phyloP scores from a whole-genome alignment of 2,329 filamentous ascomycete species.

The Biscogniauxia sp. region DNA sequence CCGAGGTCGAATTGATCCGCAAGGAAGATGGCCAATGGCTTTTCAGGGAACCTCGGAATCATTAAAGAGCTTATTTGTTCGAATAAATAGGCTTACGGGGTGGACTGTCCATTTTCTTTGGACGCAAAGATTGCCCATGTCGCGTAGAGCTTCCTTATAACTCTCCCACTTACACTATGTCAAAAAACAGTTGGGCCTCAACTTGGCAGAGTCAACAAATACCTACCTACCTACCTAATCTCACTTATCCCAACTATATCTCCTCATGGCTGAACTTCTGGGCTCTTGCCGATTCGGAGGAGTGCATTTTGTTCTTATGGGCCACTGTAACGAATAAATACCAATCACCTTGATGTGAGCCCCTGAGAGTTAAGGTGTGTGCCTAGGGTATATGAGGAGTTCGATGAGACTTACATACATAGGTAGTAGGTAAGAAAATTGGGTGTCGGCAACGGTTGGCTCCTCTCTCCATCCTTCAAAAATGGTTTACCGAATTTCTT shows the following conservation, averaged over 20 bases:
- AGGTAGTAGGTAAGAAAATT: neutral
- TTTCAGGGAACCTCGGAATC: conserved; percentile 28
- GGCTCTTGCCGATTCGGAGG: too few species aligned
- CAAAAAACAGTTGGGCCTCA: neutral
- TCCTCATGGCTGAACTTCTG: too few species aligned
- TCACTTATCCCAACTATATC: neutral
- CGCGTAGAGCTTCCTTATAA: neutral
- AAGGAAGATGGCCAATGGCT: conserved; percentile 35
- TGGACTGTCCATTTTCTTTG: neutral
- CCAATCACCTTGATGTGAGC: neutral
- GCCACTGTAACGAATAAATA: neutral
- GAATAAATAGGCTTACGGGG: neutral
- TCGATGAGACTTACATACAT: neutral
- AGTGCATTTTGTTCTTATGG: too few species aligned
- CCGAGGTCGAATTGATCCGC: conserved; percentile 35
- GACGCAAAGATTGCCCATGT: neutral
- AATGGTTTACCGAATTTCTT: neutral
- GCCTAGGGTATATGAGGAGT: neutral
- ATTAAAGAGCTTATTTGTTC: neutral
- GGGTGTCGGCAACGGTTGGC: neutral
- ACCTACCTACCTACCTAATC: too few species aligned
- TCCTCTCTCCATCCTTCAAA: neutral
- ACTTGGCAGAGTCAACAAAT: neutral
- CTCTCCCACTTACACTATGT: too few species aligned
- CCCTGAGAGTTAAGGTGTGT: neutral